Evolutionary conservation across 176 grass and related monocot species (phyloP).

Genomic region (Poa annua): DNA sequence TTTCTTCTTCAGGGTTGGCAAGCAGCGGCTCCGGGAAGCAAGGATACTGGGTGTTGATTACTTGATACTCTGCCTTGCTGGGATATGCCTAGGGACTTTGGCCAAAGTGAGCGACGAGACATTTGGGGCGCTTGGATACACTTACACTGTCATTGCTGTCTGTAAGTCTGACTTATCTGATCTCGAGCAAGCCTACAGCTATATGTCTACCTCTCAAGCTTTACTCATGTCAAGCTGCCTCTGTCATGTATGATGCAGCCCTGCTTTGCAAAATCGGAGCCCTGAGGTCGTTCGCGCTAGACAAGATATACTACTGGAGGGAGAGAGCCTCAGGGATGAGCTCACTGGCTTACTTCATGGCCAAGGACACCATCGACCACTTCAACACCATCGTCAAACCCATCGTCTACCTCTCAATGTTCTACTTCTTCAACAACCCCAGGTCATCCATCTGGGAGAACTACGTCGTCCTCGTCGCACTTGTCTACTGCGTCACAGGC

Average conservation of each 20-base stretch:
- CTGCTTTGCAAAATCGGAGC: constrained; percentile 83
- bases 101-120: constrained; percentile 84
- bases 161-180: constrained; percentile 59
- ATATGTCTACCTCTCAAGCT: background rate
- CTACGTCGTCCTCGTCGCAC: constrained; percentile 58
- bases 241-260: constrained; percentile 35
- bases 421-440: constrained; percentile 90
- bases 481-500: constrained; percentile 72
- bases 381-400: constrained; percentile 84
- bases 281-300: constrained; percentile 68
- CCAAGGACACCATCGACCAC: constrained; percentile 74
- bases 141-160: constrained; percentile 82
- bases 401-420: constrained; percentile 85
- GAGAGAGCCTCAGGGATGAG: constrained; percentile 80
- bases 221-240: background rate
- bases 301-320: constrained; percentile 76
- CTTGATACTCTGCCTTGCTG: constrained; percentile 74
- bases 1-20: constrained; percentile 55
- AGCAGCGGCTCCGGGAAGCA: constrained; percentile 77
- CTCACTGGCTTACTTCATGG: constrained; percentile 70
- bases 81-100: constrained; percentile 79
- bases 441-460: constrained; percentile 76
- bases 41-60: constrained; percentile 75
- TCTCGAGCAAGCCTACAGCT: background rate
- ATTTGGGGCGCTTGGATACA: constrained; percentile 76